Evolutionary conservation across 345 rosid species (phyloP).

Genomic region (thale cress (Arabidopsis thaliana)): TAIR10.1 NC_003070.9:28216001-28216500

Average conservation of each 20-base stretch:
- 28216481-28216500: background rate
- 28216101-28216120: conserved; percentile 35
- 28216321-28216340: conserved; percentile 68
- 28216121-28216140: conserved; percentile 1
- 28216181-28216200: conserved; percentile 83
- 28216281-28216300: conserved; percentile 90
- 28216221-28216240: conserved; percentile 85
- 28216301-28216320: conserved; percentile 66
- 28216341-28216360: conserved; percentile 67
- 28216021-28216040: conserved; percentile 24
- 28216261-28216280: conserved; percentile 96
- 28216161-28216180: conserved; percentile 73
- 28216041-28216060: conserved; percentile 44
- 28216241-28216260: conserved; percentile 99
- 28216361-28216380: conserved; percentile 55
- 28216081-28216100: conserved; percentile 43
- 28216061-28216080: conserved; percentile 53
- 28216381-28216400: conserved; percentile 44
- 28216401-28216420: conserved; percentile 3
- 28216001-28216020: background rate
- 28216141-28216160: conserved; percentile 50
- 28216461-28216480: background rate
- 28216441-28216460: background rate
- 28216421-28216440: background rate
- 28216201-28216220: conserved; percentile 90